Percentiles rank a stretch among this genome's conserved stretches.
Evolutionary conservation across 2,329 filamentous ascomycete genomes (phyloP).

Genomic region (Phialophora chinensis): DNA sequence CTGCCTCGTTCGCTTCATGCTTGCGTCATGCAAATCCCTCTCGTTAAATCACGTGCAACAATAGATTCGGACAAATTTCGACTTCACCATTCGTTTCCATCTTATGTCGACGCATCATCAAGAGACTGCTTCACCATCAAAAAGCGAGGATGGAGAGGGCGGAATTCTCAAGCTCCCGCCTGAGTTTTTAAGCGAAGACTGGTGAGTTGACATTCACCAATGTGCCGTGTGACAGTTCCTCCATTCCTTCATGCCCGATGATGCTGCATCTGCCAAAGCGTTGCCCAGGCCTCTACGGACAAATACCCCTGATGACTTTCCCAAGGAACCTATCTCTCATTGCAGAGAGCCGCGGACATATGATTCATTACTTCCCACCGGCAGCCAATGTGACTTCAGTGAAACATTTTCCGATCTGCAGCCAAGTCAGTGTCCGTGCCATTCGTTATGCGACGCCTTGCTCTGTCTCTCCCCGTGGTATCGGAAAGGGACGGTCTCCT

Average conservation of each 20-base stretch:
- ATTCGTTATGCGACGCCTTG: not conserved
- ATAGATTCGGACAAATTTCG: not conserved
- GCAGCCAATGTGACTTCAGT: not conserved
- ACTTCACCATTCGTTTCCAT: not conserved
- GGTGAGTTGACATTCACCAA: not conserved
- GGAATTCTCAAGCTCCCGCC: not conserved
- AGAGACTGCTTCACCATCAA: not conserved
- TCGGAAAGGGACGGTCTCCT: not conserved
- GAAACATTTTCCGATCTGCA: not conserved
- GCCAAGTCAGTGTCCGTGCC: not conserved
- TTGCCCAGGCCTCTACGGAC: constrained; percentile 5
- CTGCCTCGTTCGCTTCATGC: not conserved
- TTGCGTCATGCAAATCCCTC: not conserved
- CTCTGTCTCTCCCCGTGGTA: not conserved
- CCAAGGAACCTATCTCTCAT: not conserved
- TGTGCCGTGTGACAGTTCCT: not conserved
- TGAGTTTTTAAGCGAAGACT: not conserved
- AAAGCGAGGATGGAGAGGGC: not conserved
- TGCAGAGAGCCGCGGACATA: not conserved
- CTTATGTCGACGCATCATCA: not conserved
- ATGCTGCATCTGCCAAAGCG: not conserved
- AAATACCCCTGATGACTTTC: constrained; percentile 3
- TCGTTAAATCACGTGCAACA: not conserved
- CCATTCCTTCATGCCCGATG: not conserved
- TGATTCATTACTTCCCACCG: not conserved